Evolutionary conservation across 129 eudicot genomes (phyloP).

Genomic region (Flaveria robusta): DNA sequence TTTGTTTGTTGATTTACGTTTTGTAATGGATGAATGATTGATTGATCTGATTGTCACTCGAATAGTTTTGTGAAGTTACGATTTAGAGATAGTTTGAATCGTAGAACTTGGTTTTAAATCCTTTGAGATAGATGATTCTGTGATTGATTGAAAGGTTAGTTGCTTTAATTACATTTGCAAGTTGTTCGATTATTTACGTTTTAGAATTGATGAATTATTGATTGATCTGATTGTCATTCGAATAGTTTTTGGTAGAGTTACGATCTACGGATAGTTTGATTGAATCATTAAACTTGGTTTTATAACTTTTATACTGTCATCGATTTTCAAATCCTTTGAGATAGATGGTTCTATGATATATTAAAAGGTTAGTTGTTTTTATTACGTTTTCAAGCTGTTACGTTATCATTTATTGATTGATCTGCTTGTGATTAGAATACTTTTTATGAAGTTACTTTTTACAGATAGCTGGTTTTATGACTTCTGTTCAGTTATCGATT

Average conservation of each 20-base stretch:
- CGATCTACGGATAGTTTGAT: not conserved
- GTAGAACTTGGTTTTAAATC: not conserved
- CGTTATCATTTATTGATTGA: not conserved
- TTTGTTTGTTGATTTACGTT: not conserved
- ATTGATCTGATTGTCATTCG: slow-evolving; percentile 13
- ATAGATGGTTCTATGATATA: not conserved
- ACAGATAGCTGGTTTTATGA: not conserved
- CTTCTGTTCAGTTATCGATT: not conserved
- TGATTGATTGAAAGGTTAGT: not conserved
- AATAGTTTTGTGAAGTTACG: not conserved
- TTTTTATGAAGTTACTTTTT: not conserved
- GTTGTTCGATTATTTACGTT: not conserved
- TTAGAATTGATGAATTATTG: not conserved
- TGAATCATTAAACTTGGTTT: not conserved
- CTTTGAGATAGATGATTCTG: not conserved
- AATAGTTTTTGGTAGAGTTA: not conserved
- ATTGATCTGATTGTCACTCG: slow-evolving; percentile 12
- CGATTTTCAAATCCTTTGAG: not conserved
- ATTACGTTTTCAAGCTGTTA: not conserved
- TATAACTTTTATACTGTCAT: too few relatives aligned
- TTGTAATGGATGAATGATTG: not conserved
- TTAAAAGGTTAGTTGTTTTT: not conserved
- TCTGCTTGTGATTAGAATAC: not conserved
- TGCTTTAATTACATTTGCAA: not conserved
- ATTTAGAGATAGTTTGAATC: not conserved